phyloP scores from a whole-genome alignment of 257 asterid species.

The Eustoma russellianum region DNA sequence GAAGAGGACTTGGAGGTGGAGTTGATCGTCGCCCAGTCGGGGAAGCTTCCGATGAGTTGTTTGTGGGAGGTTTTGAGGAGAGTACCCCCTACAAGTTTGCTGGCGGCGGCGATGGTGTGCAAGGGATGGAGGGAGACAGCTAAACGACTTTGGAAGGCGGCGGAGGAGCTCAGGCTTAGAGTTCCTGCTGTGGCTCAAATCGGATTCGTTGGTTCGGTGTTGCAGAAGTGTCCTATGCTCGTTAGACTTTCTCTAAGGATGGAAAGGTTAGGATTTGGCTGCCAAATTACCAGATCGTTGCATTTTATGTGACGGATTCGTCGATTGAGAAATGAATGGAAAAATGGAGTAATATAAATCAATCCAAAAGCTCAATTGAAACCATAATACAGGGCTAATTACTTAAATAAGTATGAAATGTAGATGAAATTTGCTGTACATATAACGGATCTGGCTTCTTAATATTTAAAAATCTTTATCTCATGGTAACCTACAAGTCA shows the following conservation, averaged over 20 bases:
- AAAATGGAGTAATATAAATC: too few species aligned
- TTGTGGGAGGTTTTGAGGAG: conserved; percentile 86
- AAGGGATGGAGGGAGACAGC: conserved; percentile 77
- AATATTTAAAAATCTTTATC: too few species aligned
- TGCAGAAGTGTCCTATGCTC: conserved; percentile 81
- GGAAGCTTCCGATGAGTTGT: conserved; percentile 46
- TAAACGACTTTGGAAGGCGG: conserved; percentile 67
- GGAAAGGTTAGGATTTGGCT: conserved; percentile 57
- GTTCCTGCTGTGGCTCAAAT: conserved; percentile 76
- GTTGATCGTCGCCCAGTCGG: conserved; percentile 36
- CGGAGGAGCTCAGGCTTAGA: conserved; percentile 79
- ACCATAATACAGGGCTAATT: too few species aligned
- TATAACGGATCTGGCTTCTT: too few species aligned
- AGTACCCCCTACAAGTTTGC: conserved; percentile 61
- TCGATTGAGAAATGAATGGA: not conserved
- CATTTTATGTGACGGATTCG: conserved; percentile 16
- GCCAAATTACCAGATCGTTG: conserved; percentile 24
- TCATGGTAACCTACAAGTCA: too few species aligned
- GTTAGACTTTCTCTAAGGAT: conserved; percentile 57
- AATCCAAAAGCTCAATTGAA: too few species aligned
- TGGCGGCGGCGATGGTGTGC: conserved; percentile 74
- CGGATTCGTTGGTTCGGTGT: conserved; percentile 75
- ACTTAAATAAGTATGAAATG: too few species aligned
- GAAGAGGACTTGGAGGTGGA: conserved; percentile 35
- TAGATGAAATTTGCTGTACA: too few species aligned